phyloP scores from a whole-genome alignment of 139 green algal species.

The Eudorina sp. region DNA sequence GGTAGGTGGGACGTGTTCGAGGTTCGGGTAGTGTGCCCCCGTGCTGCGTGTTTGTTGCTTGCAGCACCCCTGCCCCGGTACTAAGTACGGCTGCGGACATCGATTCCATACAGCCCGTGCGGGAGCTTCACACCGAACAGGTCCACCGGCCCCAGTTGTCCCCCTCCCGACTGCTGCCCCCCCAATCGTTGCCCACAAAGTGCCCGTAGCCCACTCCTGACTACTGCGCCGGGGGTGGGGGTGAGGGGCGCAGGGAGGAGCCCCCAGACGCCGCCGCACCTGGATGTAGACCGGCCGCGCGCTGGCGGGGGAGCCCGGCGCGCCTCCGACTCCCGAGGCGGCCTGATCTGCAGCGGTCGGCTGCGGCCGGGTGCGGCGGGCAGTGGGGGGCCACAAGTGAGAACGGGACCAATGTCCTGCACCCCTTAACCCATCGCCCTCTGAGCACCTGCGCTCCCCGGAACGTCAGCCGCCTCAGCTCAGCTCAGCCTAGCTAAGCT shows the following conservation, averaged over 20 bases:
- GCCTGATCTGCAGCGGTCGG: neutral
- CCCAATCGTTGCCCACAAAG: no score
- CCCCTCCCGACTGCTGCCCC: no score
- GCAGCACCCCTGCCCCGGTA: no score
- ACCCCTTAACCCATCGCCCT: neutral
- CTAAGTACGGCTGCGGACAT: no score
- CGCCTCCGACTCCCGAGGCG: neutral
- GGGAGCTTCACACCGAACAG: neutral
- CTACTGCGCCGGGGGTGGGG: no score
- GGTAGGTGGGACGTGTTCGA: no score
- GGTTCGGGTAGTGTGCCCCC: no score
- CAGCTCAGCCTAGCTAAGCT: no score
- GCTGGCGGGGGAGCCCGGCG: neutral
- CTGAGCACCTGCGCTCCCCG: neutral
- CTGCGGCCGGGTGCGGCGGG: neutral
- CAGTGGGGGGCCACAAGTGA: neutral
- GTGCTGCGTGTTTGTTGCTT: no score
- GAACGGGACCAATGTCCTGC: neutral
- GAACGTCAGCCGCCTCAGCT: no score
- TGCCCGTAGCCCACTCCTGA: neutral
- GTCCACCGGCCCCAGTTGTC: no score
- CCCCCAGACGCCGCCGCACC: neutral
- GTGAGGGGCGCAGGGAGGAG: neutral
- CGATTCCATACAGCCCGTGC: no score
- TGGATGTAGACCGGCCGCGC: constrained; percentile 26